These are phyloP conservation scores for Stemphylium lycopersici DNA, from an alignment of 2,329 filamentous ascomycete species.

Conservation along the genomic window DNA sequence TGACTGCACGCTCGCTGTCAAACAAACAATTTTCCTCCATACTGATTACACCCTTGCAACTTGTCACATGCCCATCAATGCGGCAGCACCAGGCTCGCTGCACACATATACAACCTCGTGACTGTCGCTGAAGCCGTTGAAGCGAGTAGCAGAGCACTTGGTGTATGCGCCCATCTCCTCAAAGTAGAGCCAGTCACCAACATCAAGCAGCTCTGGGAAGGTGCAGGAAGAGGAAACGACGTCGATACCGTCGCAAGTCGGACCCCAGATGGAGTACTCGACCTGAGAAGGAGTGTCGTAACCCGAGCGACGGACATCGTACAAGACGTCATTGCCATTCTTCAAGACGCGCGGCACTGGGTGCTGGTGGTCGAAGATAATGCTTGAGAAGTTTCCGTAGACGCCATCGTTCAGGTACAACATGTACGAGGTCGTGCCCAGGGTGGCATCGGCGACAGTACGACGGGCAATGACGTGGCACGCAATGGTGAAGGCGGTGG, in stretches of 20 bases:
- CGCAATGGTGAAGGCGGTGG: conserved; percentile 89
- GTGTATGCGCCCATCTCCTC: conserved; percentile 99
- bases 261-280: conserved; percentile 97
- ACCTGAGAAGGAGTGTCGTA: conserved; percentile 60
- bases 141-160: conserved; percentile 94
- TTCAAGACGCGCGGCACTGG: conserved; percentile 83
- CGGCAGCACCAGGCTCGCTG: conserved; percentile 85
- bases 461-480: conserved; percentile 96
- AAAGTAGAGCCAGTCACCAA: conserved; percentile 98
- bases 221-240: conserved; percentile 83
- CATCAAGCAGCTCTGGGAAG: conserved; percentile 78
- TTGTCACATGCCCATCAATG: conserved; percentile 61
- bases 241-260: conserved; percentile 97
- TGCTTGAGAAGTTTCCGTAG: conserved; percentile 98
- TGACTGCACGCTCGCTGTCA: neutral
- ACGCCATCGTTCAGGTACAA: conserved; percentile 96
- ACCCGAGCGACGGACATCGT: conserved; percentile 50
- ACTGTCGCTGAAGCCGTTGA: conserved; percentile 94
- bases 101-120: conserved; percentile 95
- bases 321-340: conserved; percentile 63
- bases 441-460: conserved; percentile 75
- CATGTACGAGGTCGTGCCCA: conserved; percentile 81
- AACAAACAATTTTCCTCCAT: neutral
- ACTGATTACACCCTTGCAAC: neutral
- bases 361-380: conserved; percentile 98